Evolutionary conservation across 352 stramenopile species (phyloP).

Genomic region (Pythium periplocum): DNA sequence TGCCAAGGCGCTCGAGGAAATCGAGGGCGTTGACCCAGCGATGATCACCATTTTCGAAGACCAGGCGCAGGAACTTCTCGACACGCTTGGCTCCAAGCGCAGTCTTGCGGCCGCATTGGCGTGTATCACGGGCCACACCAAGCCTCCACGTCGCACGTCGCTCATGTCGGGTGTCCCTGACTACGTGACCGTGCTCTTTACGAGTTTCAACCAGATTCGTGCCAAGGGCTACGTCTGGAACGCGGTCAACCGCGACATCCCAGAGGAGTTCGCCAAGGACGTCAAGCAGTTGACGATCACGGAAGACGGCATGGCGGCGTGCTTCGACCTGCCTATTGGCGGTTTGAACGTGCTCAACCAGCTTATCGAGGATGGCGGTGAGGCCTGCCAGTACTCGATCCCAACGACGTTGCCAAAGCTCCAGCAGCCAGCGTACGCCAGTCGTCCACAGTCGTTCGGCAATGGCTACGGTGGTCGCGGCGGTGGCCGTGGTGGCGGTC

Average conservation of each 20-base stretch:
- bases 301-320: constrained; percentile 82
- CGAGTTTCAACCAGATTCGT: constrained; percentile 75
- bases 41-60: constrained; percentile 80
- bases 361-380: constrained; percentile 61
- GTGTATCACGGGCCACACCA: constrained; percentile 89
- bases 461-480: constrained; percentile 32
- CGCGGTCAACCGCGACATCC: constrained; percentile 83
- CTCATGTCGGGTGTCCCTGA: constrained; percentile 88
- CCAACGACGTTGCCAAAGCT: constrained; percentile 74
- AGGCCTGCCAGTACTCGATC: constrained; percentile 71
- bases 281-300: constrained; percentile 90
- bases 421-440: constrained; percentile 55
- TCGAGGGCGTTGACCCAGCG: constrained; percentile 67
- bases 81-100: constrained; percentile 51
- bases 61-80: constrained; percentile 59
- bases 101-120: constrained; percentile 79
- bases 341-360: constrained; percentile 61
- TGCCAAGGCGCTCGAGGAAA: constrained; percentile 75
- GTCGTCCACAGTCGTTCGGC: constrained; percentile 28
- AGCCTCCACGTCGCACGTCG: constrained; percentile 66
- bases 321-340: constrained; percentile 86
- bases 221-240: constrained; percentile 92
- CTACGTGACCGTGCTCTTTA: constrained; percentile 87
- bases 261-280: constrained; percentile 61
- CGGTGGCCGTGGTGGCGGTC: constrained; percentile 29